phyloP scores from a whole-genome alignment of 1,284 basidiomycete species.

The Trametes sp. region DNA sequence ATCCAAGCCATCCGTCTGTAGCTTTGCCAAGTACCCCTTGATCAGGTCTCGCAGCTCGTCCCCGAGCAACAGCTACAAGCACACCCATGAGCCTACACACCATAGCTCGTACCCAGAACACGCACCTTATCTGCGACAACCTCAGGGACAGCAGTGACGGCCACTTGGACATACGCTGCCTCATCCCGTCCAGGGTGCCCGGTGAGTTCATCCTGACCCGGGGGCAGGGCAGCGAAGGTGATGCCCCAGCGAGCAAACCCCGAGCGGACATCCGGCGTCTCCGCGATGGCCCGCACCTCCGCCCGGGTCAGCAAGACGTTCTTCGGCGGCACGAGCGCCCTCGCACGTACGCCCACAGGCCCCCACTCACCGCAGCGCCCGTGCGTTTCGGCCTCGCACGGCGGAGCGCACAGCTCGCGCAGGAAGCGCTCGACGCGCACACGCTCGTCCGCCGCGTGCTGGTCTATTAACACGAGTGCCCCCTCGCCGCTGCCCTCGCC shows the following conservation, averaged over 20 bases:
- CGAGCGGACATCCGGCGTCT: conserved; percentile 49
- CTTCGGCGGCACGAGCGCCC: conserved; percentile 56
- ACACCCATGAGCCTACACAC: conserved; percentile 5
- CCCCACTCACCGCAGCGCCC: conserved; percentile 32
- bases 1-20: conserved; percentile 44
- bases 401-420: conserved; percentile 60
- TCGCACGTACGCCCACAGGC: conserved; percentile 47
- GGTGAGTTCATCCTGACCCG: neutral
- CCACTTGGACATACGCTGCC: conserved; percentile 61
- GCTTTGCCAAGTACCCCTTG: conserved; percentile 65
- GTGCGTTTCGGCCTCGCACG: neutral
- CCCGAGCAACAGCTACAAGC: conserved; percentile 63
- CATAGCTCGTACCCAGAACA: neutral
- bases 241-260: conserved; percentile 81
- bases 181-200: conserved; percentile 34
- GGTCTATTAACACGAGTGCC: conserved; percentile 85
- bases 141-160: conserved; percentile 65
- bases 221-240: conserved; percentile 47
- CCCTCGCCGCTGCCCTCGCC: neutral
- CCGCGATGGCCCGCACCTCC: conserved; percentile 61
- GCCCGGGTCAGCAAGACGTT: conserved; percentile 69
- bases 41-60: conserved; percentile 73
- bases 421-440: conserved; percentile 88
- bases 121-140: conserved; percentile 74
- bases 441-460: conserved; percentile 96